A percentile compares a stretch with the other conserved stretches of the same genome.
Conservation (phyloP, 2,329 filamentous ascomycete species). For the Monosporascus sp. region DNA sequence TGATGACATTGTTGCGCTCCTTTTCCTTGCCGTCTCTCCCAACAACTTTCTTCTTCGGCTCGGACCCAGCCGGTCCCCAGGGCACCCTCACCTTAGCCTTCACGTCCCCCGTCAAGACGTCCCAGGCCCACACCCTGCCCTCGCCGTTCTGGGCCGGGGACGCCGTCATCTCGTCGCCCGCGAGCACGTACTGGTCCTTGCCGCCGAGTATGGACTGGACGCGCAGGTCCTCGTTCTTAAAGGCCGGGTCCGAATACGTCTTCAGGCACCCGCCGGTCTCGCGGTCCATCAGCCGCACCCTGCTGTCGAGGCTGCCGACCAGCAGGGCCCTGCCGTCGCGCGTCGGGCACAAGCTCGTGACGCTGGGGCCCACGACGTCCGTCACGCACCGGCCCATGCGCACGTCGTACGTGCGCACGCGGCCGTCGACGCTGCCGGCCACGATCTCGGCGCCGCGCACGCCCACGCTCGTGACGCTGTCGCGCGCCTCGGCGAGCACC, state of each 20-base stretch:
- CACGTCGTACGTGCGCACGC: constrained; percentile 77
- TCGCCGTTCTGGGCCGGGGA: constrained; percentile 34
- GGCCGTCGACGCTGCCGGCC: constrained; percentile 77
- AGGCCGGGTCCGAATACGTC: constrained; percentile 56
- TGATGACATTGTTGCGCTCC: constrained; percentile 54
- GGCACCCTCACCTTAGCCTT: constrained; percentile 56
- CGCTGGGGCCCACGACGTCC: constrained; percentile 64
- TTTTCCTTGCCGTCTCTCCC: constrained; percentile 58
- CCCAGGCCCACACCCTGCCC: constrained; percentile 74
- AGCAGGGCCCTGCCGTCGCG: constrained; percentile 70
- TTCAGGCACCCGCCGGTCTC: constrained; percentile 67
- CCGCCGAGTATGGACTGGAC: constrained; percentile 70
- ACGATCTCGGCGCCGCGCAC: constrained; percentile 55
- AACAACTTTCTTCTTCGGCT: constrained; percentile 46
- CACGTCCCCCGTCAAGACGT: constrained; percentile 68
- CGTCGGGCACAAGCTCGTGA: constrained; percentile 72
- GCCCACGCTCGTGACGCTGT: constrained; percentile 54
- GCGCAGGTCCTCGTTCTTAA: constrained; percentile 65
- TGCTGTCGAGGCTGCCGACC: constrained; percentile 70
- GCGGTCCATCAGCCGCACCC: constrained; percentile 76
- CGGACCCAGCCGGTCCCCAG: constrained; percentile 48
- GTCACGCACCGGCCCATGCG: constrained; percentile 65
- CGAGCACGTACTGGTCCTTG: constrained; percentile 72
- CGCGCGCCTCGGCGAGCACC: constrained; percentile 66
- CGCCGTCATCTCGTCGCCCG: constrained; percentile 65